A percentile compares a stretch with the other conserved stretches of the same genome.
These are phyloP conservation scores for Herpotrichia juniperi DNA, from an alignment of 2,329 filamentous ascomycete species.

Conservation along the genomic window DNA sequence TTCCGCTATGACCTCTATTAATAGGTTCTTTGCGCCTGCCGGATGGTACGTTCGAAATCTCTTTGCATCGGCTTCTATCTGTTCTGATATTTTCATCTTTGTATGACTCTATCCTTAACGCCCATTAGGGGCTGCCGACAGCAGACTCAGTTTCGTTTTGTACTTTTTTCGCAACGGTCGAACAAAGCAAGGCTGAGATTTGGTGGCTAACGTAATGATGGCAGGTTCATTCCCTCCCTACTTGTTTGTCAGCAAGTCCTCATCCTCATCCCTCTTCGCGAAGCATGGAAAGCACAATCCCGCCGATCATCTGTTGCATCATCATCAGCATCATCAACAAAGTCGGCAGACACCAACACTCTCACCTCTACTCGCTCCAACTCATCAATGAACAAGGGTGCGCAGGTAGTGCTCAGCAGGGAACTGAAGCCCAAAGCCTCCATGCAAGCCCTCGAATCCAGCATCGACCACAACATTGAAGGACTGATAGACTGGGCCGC, in stretches of 20 bases:
- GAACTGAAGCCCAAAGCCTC: conserved; percentile 41
- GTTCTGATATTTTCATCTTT: conserved; percentile 1
- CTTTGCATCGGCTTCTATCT: background rate
- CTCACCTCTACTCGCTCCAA: conserved; percentile 26
- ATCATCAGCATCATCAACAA: conserved; percentile 17
- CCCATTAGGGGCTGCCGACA: background rate
- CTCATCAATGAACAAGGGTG: conserved; percentile 24
- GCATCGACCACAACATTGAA: conserved; percentile 43
- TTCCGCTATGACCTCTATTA: conserved; percentile 28
- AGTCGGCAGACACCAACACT: conserved; percentile 22
- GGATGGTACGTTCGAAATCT: conserved; percentile 36
- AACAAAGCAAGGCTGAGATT: background rate
- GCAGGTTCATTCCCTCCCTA: conserved; percentile 44
- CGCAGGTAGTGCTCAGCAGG: conserved; percentile 26
- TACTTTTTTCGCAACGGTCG: background rate
- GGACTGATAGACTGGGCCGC: conserved; percentile 44
- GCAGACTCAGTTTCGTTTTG: background rate
- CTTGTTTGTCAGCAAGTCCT: conserved; percentile 46
- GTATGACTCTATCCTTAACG: background rate
- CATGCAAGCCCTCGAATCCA: conserved; percentile 44
- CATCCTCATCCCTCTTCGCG: conserved; percentile 42
- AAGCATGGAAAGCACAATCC: conserved; percentile 29
- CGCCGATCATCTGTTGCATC: conserved; percentile 24
- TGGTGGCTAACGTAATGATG: conserved; percentile 9
- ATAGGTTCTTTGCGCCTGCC: conserved; percentile 39